Evolutionary conservation across 768 basidiomycete species (phyloP), one percentile per base, ranked within the genome.

Genomic region (Lentinula guzmanii): DNA sequence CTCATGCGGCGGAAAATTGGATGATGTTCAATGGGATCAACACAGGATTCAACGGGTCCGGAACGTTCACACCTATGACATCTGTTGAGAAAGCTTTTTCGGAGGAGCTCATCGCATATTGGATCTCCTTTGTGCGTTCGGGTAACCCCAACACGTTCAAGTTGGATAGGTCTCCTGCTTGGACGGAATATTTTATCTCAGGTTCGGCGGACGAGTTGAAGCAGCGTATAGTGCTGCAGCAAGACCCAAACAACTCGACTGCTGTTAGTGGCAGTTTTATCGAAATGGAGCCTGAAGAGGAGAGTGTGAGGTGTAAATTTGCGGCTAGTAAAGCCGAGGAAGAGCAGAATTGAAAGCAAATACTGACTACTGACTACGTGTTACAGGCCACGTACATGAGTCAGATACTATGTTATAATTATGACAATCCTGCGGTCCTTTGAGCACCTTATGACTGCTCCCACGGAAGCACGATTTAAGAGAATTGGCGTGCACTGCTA

Each of bases 1-100:
- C 57, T 1, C 85, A 86, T 63, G 79, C 85, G 5, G 77, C 86
- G 0, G 86, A 85, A 67, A 86, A 87, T 65, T 86, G 82, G 81
- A 86, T 85, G 83, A 82, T 86, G 85, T 86, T 85, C 73, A 69
- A 70, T n/a, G 28, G 87, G 2, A 79, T 76, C 2, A 82, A 81
- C 61, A 85, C 85, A 34, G 86, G 86, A 4, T 68, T 71, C 61
- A 85, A 87, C 67, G 85, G 86, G 18, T 78, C 82, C 0, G 79
- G 78, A 11, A 76, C 73, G 0, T 83, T 86, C 69, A 74, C 76
- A 1, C 69, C 75, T 4, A 72, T 81, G 71, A 79, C 77, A 9
- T 72, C 78, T 0, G 70, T 75, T 9, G 79, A 86, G 64, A 67
- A 63, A 1, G 78, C 80, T 4, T 87, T 87, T 63, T 79, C 83